Evolutionary conservation across 2,329 filamentous ascomycete species (phyloP).

Genomic region (Cladosporium sp.): DNA sequence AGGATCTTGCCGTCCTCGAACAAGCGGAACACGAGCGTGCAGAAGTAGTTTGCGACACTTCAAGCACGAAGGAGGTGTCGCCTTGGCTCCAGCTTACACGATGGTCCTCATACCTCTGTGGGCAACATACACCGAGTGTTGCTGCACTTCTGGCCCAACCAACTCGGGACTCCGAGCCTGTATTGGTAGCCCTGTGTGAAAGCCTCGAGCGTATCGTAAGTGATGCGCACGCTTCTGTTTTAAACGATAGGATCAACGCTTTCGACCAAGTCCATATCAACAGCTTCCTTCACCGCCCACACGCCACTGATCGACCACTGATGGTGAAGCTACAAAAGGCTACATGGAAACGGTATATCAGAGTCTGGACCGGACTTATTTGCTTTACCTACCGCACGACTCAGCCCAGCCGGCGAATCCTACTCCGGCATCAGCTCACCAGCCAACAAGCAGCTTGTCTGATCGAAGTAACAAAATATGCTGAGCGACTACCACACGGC

Average conservation of each 20-base stretch:
- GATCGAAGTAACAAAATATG: background rate
- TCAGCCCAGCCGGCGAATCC: background rate
- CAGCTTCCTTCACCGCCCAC: slow-evolving; percentile 11
- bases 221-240: slow-evolving; percentile 5
- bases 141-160: background rate
- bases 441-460: slow-evolving; percentile 6
- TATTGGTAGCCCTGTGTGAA: background rate
- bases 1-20: background rate
- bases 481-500: background rate
- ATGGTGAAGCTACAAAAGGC: slow-evolving; percentile 17
- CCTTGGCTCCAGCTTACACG: slow-evolving; percentile 2
- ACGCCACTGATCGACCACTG: slow-evolving; percentile 4
- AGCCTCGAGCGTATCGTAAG: slow-evolving; percentile 10
- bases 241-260: slow-evolving; percentile 14
- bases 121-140: background rate
- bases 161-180: background rate
- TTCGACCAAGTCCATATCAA: slow-evolving; percentile 16
- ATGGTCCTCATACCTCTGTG: background rate
- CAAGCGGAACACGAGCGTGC: background rate
- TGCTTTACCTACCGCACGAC: slow-evolving; percentile 16
- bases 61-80: no score
- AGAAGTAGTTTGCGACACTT: background rate
- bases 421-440: slow-evolving; percentile 11
- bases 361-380: slow-evolving; percentile 17
- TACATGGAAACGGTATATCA: slow-evolving; percentile 15